Evolutionary conservation across 306 rosid genomes (phyloP), one percentile per base, ranked within the genome.

Genomic region (Mimosa bimucronata): DNA sequence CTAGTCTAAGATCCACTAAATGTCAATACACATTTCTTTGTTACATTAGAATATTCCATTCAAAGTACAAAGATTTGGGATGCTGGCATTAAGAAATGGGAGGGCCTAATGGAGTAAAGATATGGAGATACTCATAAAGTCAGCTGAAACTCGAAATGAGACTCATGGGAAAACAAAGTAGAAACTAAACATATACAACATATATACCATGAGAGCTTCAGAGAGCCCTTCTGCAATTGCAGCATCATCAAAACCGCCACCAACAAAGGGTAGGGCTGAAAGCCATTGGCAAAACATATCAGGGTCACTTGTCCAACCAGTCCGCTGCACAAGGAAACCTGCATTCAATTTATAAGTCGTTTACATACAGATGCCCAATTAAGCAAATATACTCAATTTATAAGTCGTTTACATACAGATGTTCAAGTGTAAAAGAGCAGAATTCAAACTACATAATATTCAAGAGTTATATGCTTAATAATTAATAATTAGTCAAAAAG

Each of bases 181-280:
- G 71, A 37, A 75, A 67, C 53, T n/a, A 30, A 71, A 44, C 18
- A 45, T 46, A 66, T 26, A 50, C 25, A 60, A 66, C 67, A 73
- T 38, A 55, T 85, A 73, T 82, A 91, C 99, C 99, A 93, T 91
- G 52, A 95, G 77, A 82, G 98, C 98, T 88, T 93, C 99, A 80
- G 98, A 85, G 69, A 95, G 97, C 83, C 99, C 99, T 89, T 95
- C 99, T n/a, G 97, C 98, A 78, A 93, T 89, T 76, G 99, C 99
- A 72, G 88, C 96, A 57, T 95, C 98, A 88, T 83, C 78, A 84
- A 95, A 93, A 73, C 99, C 99, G 73, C 98, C 99, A 13, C 99
- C 97, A 76, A 85, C 78, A 82, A 95, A 90, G 74, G 98, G 92
- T 79, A 95, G 71, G 37, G 92, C 82, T 71, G 92, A 88, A 75